Conservation (phyloP, 352 stramenopile species). For the Phytopythium aichiense region DNA sequence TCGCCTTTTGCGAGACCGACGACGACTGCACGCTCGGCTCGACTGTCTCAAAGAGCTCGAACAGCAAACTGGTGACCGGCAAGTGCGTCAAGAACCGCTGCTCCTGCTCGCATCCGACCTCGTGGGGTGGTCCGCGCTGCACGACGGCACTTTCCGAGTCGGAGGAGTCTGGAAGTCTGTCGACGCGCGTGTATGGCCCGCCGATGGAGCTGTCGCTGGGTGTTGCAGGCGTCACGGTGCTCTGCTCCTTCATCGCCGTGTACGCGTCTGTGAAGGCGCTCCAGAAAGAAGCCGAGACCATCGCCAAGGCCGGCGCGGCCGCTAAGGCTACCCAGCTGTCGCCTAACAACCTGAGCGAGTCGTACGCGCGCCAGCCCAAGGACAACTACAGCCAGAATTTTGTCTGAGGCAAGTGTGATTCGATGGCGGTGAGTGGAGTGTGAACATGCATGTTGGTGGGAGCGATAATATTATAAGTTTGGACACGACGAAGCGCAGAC, state of each 20-base stretch:
- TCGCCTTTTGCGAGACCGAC: constrained; percentile 43
- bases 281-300: constrained; percentile 11
- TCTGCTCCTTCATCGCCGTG: constrained; percentile 27
- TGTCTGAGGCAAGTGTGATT: constrained; percentile 15
- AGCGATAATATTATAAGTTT: constrained; percentile 1
- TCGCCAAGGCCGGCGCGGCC: constrained; percentile 17
- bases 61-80: constrained; percentile 30
- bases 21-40: constrained; percentile 55
- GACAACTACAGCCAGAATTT: constrained; percentile 66
- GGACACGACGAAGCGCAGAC: neutral
- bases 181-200: constrained; percentile 31
- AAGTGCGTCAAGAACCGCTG: constrained; percentile 54
- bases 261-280: constrained; percentile 21
- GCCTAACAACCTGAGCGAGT: constrained; percentile 12
- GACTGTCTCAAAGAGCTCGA: constrained; percentile 1
- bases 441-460: neutral
- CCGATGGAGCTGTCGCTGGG: constrained; percentile 33
- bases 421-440: neutral
- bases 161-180: constrained; percentile 21
- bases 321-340: neutral
- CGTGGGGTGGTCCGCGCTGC: constrained; percentile 53
- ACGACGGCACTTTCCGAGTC: constrained; percentile 30
- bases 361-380: constrained; percentile 21
- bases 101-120: constrained; percentile 32
- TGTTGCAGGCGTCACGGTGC: constrained; percentile 24